Evolutionary conservation across 495 filamentous ascomycete species (phyloP).

Genomic region (Pseudoneurospora amorphoporcata): DNA sequence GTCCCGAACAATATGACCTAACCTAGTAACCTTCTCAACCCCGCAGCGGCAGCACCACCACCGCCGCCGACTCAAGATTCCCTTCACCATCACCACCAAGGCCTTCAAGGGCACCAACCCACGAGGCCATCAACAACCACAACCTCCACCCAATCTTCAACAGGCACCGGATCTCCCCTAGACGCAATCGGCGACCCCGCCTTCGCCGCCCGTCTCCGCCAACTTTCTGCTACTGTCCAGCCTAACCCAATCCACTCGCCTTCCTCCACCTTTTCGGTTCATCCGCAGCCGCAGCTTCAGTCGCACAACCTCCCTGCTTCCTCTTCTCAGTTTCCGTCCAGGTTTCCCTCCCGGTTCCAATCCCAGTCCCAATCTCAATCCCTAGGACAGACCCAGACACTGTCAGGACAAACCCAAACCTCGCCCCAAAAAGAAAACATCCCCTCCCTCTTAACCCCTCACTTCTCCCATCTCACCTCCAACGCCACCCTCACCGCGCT

Average conservation of each 20-base stretch:
- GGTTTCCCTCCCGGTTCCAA: neutral
- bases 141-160: neutral
- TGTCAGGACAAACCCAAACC: too few species aligned
- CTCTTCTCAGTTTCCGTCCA: neutral
- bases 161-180: neutral
- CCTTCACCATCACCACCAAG: neutral
- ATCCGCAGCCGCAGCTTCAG: neutral
- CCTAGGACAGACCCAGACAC: too few species aligned
- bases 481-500: constrained; percentile 34
- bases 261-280: constrained; percentile 28
- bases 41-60: neutral
- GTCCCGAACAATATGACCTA: neutral
- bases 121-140: neutral
- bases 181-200: constrained; percentile 7
- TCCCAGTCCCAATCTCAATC: neutral
- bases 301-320: constrained; percentile 6
- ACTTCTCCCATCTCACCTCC: constrained; percentile 17
- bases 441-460: constrained; percentile 2
- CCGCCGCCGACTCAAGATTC: neutral
- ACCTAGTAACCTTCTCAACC: neutral
- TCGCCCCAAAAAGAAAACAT: neutral
- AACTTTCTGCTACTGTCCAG: constrained; percentile 35
- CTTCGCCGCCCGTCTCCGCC: constrained; percentile 30
- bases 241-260: constrained; percentile 36
- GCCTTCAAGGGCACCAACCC: neutral